Conservation (phyloP, 2,329 filamentous ascomycete species). For the Sclerotinia nivalis region DNA sequence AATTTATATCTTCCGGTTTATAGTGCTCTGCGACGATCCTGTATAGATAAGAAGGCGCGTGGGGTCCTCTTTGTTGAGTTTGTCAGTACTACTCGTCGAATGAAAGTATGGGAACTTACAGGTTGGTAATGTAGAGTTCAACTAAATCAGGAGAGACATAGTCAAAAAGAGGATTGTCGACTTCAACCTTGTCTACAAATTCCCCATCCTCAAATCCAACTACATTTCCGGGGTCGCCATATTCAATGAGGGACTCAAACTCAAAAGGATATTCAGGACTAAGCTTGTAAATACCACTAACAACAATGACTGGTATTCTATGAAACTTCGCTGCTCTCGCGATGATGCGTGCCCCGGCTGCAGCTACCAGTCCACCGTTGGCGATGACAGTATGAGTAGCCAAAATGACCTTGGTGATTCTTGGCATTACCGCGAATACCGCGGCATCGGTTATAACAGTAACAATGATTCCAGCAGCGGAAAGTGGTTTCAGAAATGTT, state of each 20-base stretch:
- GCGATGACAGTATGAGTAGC: constrained; percentile 84
- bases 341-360: constrained; percentile 80
- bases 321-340: constrained; percentile 82
- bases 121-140: constrained; percentile 82
- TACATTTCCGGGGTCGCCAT: constrained; percentile 76
- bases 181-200: constrained; percentile 74
- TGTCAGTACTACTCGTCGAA: constrained; percentile 32
- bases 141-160: constrained; percentile 76
- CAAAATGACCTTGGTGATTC: constrained; percentile 92
- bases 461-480: constrained; percentile 74
- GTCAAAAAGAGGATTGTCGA: constrained; percentile 79
- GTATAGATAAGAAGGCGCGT: constrained; percentile 71
- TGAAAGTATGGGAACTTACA: constrained; percentile 53
- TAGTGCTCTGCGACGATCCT: constrained; percentile 75
- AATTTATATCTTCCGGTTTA: constrained; percentile 69
- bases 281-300: constrained; percentile 91
- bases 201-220: constrained; percentile 77
- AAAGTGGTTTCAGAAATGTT: constrained; percentile 74
- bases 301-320: constrained; percentile 80
- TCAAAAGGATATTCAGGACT: constrained; percentile 87
- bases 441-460: constrained; percentile 83
- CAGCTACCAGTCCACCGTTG: constrained; percentile 82
- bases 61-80: constrained; percentile 54
- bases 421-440: constrained; percentile 90
- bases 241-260: constrained; percentile 79